phyloP scores from a whole-genome alignment of 1,139 yeast genomes.

The Yueomyces sp. region DNA sequence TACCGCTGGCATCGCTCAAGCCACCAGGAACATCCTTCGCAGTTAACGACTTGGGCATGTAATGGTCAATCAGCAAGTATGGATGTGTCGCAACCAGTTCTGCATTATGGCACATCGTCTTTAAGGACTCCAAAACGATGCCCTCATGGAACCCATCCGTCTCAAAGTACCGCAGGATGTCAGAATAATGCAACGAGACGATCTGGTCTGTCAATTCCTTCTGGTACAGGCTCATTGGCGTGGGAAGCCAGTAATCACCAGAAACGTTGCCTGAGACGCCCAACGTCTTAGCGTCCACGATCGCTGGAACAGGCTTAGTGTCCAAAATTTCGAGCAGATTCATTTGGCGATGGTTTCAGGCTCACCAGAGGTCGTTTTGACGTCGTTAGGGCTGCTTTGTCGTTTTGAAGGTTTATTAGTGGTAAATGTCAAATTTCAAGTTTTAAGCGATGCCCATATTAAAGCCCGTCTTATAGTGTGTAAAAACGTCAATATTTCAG shows the following conservation, averaged over 20 bases:
- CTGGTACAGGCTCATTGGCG: constrained; percentile 82
- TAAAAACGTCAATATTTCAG: no score
- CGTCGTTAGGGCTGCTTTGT: no score
- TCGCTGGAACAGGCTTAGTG: constrained; percentile 75
- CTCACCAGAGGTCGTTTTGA: no score
- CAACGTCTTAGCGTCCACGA: constrained; percentile 36
- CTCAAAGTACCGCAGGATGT: constrained; percentile 77
- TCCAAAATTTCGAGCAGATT: constrained; percentile 67
- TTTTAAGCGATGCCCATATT: no score
- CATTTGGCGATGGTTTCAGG: constrained; percentile 29
- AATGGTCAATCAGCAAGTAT: constrained; percentile 68
- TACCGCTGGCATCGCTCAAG: constrained; percentile 76
- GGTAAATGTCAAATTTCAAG: no score
- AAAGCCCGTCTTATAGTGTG: no score
- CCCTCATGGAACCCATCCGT: constrained; percentile 39
- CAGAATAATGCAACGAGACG: constrained; percentile 81
- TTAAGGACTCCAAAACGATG: constrained; percentile 53
- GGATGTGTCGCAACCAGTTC: constrained; percentile 83
- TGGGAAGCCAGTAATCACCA: constrained; percentile 71
- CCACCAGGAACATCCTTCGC: constrained; percentile 67
- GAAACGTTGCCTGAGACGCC: constrained; percentile 28
- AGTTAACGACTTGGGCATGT: constrained; percentile 70
- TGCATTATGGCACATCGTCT: constrained; percentile 62
- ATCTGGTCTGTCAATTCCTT: constrained; percentile 88
- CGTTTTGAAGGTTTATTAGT: no score